Percentiles rank a stretch among this genome's conserved stretches.
Conservation (phyloP, 2,329 filamentous ascomycete genomes). For the Aureobasidium sp. region DNA sequence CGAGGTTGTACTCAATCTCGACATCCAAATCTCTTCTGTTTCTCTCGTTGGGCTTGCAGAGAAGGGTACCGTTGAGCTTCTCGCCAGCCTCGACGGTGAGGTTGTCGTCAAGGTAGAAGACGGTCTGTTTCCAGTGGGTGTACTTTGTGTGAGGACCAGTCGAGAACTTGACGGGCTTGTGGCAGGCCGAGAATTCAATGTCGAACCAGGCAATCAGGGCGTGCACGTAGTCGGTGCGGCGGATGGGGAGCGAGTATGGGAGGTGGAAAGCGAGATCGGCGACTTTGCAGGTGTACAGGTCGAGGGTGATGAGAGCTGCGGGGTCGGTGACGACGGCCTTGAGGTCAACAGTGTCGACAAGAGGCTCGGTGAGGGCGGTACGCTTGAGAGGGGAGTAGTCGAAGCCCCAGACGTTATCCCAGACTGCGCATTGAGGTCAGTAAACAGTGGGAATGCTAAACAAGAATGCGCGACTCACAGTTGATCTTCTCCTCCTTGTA, state of each 20-base stretch:
- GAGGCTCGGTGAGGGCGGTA: constrained; percentile 86
- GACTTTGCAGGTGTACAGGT: constrained; percentile 84
- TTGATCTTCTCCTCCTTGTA: constrained; percentile 99
- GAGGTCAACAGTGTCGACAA: constrained; percentile 95
- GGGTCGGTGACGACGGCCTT: constrained; percentile 97
- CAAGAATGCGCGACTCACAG: constrained; percentile 55
- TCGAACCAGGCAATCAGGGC: constrained; percentile 98
- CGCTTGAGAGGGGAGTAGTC: constrained; percentile 91
- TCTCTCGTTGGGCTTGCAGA: constrained; percentile 84
- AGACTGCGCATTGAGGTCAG: constrained; percentile 55
- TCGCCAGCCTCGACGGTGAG: constrained; percentile 87
- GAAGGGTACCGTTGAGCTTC: constrained; percentile 63
- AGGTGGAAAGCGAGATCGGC: constrained; percentile 77
- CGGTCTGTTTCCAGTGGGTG: constrained; percentile 99
- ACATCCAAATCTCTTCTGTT: constrained; percentile 96
- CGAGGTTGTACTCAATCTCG: constrained; percentile 71
- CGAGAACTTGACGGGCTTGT: constrained; percentile 95
- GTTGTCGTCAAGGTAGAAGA: constrained; percentile 93
- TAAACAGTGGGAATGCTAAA: no score
- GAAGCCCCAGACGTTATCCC: constrained; percentile 99
- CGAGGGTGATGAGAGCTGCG: constrained; percentile 72
- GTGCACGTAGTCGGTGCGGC: constrained; percentile 91
- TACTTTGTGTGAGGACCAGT: constrained; percentile 98
- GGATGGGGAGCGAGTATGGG: constrained; percentile 67
- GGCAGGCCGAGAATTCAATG: constrained; percentile 95